These are phyloP conservation scores for Geosiphon pyriformis DNA, from an alignment of 192 early-diverging fungal genomes.

Conservation along the genomic window DNA sequence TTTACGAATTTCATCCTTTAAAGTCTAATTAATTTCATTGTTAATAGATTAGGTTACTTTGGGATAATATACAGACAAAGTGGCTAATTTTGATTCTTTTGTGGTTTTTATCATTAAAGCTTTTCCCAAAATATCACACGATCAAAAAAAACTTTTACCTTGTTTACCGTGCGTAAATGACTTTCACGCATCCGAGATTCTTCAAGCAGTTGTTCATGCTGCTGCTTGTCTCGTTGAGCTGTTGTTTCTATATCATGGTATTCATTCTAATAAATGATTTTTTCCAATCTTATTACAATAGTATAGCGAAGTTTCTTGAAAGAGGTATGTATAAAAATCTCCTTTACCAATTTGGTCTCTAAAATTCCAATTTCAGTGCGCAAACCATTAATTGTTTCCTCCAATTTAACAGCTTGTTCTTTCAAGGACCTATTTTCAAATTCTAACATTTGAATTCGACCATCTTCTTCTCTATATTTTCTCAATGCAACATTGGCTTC, in stretches of 20 bases:
- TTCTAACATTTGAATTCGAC: constrained; percentile 8
- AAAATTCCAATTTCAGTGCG: constrained; percentile 27
- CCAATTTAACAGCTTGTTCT: constrained; percentile 21
- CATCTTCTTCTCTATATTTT: constrained; percentile 3
- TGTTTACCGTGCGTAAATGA: constrained; percentile 66
- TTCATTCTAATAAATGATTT: constrained; percentile 32
- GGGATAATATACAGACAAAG: no score
- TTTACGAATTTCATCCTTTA: neutral
- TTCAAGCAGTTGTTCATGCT: constrained; percentile 55
- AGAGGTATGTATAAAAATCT: constrained; percentile 8
- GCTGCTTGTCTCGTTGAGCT: constrained; percentile 34
- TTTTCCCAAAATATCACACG: no score
- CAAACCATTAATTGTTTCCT: constrained; percentile 22
- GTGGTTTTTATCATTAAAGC: neutral
- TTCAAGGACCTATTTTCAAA: constrained; percentile 29
- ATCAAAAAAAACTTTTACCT: constrained; percentile 39
- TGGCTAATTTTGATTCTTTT: neutral
- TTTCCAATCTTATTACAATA: neutral
- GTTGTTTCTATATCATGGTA: constrained; percentile 40
- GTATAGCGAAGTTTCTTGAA: neutral
- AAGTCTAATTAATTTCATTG: neutral
- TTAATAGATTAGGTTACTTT: no score
- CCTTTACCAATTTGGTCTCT: constrained; percentile 26
- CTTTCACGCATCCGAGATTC: constrained; percentile 62
- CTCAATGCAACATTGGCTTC: neutral